Evolutionary conservation across 139 green algal species (phyloP).

Genomic region (Limnomonas spitsbergensis): DNA sequence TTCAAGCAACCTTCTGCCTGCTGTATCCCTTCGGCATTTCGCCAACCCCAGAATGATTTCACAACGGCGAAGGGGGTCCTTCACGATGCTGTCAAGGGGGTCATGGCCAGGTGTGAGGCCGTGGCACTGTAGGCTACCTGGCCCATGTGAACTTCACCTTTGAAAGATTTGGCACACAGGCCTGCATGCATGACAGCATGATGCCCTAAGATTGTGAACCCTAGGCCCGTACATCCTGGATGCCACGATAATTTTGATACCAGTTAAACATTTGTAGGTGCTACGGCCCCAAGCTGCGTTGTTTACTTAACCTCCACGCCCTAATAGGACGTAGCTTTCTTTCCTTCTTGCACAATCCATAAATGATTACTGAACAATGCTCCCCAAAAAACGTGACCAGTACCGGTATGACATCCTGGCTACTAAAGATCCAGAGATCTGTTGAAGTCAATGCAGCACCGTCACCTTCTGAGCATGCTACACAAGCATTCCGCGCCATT

Average conservation of each 20-base stretch:
- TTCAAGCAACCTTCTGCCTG: not conserved
- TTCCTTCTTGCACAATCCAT: not conserved
- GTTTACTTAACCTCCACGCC: too few relatives aligned
- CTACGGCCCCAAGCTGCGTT: too few relatives aligned
- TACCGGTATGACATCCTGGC: not conserved
- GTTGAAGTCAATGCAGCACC: not conserved
- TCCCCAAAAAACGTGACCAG: not conserved
- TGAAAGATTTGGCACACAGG: too few relatives aligned
- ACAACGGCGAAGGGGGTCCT: conserved; percentile 41
- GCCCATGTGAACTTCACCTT: too few relatives aligned
- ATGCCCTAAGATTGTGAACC: too few relatives aligned
- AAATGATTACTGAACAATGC: not conserved
- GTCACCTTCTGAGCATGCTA: not conserved
- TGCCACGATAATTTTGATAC: too few relatives aligned
- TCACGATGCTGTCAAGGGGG: conserved; percentile 44
- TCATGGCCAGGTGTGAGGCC: conserved; percentile 37
- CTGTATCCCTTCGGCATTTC: not conserved
- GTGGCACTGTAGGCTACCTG: too few relatives aligned
- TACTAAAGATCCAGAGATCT: not conserved
- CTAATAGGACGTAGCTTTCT: too few relatives aligned
- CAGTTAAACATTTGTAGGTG: too few relatives aligned
- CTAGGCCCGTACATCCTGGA: too few relatives aligned
- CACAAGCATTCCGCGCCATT: not conserved
- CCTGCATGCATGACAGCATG: too few relatives aligned
- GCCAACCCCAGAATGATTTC: conserved; percentile 36